Evolutionary conservation across 2,329 filamentous ascomycete species (phyloP), one percentile per base, ranked within the genome.

Genomic region (Leptosphaerulina australis): DNA sequence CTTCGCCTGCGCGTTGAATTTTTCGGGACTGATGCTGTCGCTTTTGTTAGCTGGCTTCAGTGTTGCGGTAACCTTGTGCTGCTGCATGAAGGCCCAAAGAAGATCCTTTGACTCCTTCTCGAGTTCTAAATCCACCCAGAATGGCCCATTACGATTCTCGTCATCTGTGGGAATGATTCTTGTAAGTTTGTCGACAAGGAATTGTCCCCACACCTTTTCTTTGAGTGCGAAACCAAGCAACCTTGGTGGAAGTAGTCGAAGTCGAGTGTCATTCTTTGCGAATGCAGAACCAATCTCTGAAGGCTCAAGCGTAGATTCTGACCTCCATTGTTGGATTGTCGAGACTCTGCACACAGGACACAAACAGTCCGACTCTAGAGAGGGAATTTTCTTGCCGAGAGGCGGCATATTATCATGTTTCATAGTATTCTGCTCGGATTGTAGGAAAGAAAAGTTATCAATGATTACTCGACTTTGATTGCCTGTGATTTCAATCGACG

Each of bases 401-500:
- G 48, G 48, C 1, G 36, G 33, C 31, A 38, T 39, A 17, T 45
- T 43, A 22, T 41, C 18, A 7, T 31, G 25, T 9, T 39, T 52
- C 41, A 52, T 45, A 2, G 30, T 6, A n/a, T 52, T 52, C 20
- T 44, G 37, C 22, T 46, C 35, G 5, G 48, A 52, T 17, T 35
- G 38, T 17, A 46, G 28, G 22, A 52, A 52, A 2, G 48, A 31
- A 9, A 22, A 52, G 29, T 52, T 52, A 22, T 52, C 48, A 12
- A 52, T 35, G n/a, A 52, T 52, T 0, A 52, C 48, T n/a, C 33
- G 41, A 17, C 39, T 41, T 29, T 52, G 43, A 11, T 34, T 40
- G 7, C 36, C 41, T 5, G 15, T 24, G 2, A 52, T 40, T 14
- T 46, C 48, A 5, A 44, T 40, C 14, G 26, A 34, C 3, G 18